Conservation (phyloP, 352 stramenopile genomes). For the Globisporangium heterothallicum region DNA sequence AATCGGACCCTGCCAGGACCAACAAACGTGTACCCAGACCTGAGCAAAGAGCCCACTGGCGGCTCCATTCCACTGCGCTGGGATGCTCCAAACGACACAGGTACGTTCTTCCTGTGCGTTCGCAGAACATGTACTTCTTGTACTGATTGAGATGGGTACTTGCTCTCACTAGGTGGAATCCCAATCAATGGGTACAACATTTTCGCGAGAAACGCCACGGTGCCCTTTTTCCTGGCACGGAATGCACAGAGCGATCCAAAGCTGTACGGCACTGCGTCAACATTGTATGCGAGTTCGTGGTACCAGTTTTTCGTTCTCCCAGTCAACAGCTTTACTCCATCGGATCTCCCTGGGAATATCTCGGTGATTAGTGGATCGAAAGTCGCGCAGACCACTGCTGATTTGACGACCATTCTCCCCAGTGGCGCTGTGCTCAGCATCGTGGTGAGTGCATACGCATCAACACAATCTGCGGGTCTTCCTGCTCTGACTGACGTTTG, state of each 20-base stretch:
- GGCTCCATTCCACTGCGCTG: slow-evolving; percentile 50
- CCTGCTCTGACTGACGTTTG: too few species aligned
- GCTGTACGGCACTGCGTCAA: slow-evolving; percentile 15
- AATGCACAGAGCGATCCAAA: slow-evolving; percentile 6
- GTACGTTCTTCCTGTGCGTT: slow-evolving; percentile 21
- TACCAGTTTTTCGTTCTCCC: slow-evolving; percentile 58
- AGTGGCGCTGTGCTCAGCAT: slow-evolving; percentile 32
- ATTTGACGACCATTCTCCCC: slow-evolving; percentile 27
- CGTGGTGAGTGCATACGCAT: too few species aligned
- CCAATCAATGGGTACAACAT: slow-evolving; percentile 33
- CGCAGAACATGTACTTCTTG: not conserved
- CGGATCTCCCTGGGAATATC: slow-evolving; percentile 25
- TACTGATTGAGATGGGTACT: too few species aligned
- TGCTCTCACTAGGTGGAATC: slow-evolving; percentile 21
- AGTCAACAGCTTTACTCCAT: slow-evolving; percentile 14
- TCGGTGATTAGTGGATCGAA: slow-evolving; percentile 28
- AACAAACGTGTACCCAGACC: slow-evolving; percentile 13
- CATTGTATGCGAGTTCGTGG: slow-evolving; percentile 28
- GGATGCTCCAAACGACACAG: slow-evolving; percentile 41
- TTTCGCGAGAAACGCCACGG: slow-evolving; percentile 21
- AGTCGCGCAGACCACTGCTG: slow-evolving; percentile 26
- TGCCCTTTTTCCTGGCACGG: slow-evolving; percentile 24
- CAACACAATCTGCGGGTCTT: too few species aligned
- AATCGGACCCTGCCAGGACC: slow-evolving; percentile 32
- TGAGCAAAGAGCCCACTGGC: slow-evolving; percentile 27